Conservation (phyloP, 23 red algal species). For the Gracilaria domingensis region DNA sequence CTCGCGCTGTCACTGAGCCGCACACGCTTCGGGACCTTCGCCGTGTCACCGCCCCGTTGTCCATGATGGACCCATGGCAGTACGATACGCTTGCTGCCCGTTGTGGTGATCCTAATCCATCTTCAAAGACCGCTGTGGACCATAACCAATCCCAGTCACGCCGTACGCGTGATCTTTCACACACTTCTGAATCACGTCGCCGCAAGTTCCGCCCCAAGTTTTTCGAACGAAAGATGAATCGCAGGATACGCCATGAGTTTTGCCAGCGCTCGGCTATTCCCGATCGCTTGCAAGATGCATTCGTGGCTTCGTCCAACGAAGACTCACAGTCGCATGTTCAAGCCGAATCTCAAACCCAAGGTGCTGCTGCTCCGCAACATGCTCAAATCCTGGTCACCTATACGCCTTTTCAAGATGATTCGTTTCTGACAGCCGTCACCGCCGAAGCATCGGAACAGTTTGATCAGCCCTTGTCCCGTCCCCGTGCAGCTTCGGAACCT, state of each 20-base stretch:
- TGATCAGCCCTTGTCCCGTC: neutral
- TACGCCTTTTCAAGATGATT: constrained; percentile 23
- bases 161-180: neutral
- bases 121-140: neutral
- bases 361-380: neutral
- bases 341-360: neutral
- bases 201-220: constrained; percentile 22
- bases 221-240: constrained; percentile 26
- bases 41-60: constrained; percentile 48
- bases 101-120: neutral
- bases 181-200: constrained; percentile 3
- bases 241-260: constrained; percentile 11
- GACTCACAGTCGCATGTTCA: neutral
- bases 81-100: constrained; percentile 13
- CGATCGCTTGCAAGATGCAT: constrained; percentile 31
- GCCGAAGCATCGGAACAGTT: neutral
- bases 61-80: constrained; percentile 55
- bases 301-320: neutral
- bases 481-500: constrained; percentile 29
- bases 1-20: constrained; percentile 55
- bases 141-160: neutral
- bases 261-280: constrained; percentile 1
- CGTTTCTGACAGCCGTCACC: constrained; percentile 24
- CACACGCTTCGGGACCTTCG: constrained; percentile 59
- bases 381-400: constrained; percentile 4